Conservation (phyloP, 2,329 filamentous ascomycete genomes). For the Ustulina deusta region DNA sequence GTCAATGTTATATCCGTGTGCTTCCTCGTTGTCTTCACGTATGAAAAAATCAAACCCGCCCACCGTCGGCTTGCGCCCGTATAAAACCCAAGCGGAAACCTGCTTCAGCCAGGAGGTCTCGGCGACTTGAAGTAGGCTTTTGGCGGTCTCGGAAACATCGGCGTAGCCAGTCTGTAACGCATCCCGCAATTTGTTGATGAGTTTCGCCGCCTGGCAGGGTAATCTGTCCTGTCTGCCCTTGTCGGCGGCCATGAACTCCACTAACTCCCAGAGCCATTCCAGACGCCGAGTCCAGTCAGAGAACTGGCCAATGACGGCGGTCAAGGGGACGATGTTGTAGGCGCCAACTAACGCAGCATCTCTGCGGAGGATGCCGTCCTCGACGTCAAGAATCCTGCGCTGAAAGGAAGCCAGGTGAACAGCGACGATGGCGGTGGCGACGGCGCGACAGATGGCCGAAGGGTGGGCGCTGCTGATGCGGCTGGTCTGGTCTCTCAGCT, state of each 20-base stretch:
- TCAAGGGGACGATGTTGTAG: slow-evolving; percentile 92
- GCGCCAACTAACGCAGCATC: slow-evolving; percentile 87
- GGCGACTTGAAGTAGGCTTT: slow-evolving; percentile 78
- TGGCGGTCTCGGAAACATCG: slow-evolving; percentile 83
- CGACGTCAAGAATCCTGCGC: slow-evolving; percentile 84
- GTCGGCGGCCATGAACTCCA: slow-evolving; percentile 72
- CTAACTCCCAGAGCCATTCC: slow-evolving; percentile 85
- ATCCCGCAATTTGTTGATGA: slow-evolving; percentile 81
- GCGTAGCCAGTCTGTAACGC: slow-evolving; percentile 89
- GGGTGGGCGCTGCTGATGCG: slow-evolving; percentile 77
- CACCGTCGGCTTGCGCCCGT: slow-evolving; percentile 83
- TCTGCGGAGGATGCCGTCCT: slow-evolving; percentile 78
- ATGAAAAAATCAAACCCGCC: slow-evolving; percentile 91
- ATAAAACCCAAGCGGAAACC: slow-evolving; percentile 89
- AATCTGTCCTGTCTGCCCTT: slow-evolving; percentile 52
- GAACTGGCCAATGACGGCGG: slow-evolving; percentile 85
- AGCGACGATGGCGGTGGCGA: slow-evolving; percentile 80
- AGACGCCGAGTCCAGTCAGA: slow-evolving; percentile 86
- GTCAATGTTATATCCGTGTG: slow-evolving; percentile 69
- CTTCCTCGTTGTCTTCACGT: slow-evolving; percentile 59
- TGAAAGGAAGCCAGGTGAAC: slow-evolving; percentile 85
- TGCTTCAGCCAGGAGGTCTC: slow-evolving; percentile 94
- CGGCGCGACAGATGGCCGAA: slow-evolving; percentile 87
- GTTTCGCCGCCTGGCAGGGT: slow-evolving; percentile 73
- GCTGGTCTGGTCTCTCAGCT: slow-evolving; percentile 74